Evolutionary conservation across 192 early-diverging fungal genomes (phyloP), one percentile per base, ranked within the genome.

Genomic region (Chytriomyces sp.): DNA sequence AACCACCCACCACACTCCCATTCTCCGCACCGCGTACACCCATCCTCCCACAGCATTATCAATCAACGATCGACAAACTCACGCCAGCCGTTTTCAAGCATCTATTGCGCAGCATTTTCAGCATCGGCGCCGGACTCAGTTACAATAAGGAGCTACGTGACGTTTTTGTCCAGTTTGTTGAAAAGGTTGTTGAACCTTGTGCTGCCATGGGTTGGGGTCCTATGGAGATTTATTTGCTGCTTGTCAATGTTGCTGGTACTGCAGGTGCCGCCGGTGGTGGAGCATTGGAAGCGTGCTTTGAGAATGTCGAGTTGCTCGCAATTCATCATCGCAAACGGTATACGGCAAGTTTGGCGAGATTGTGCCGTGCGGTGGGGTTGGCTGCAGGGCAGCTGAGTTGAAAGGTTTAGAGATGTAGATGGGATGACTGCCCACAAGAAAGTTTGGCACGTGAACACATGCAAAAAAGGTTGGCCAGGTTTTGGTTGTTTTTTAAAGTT

Each of bases 141-240:
- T 77, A 84, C 46, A 50, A 65, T 46, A 83, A 82, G 45, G 86
- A 88, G 28, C 50, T 85, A 18, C 60, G 85, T 8, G 87, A 88
- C 63, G 50, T 88, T 3, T 88, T 85, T 67, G 47, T 67, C 8
- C 79, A 63, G 4, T 43, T 88, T 7, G 59, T 84, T 47, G 85
- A 87, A 50, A 81, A 79, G 45, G 72, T 88, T n/a, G 74, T 83
- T 6, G 87, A 88, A 13, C 83, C 83, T 6, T 78, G 67, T 60
- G 20, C 13, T 16, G 16, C 50, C 10, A 10, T 23, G n/a, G 60
- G 70, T 3, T 69, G 67, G 67, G 20, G 43, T 11, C 45, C 35
- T 35, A 35, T 35, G 35, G 35, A 35, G 35, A 35, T 35, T 35
- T 35, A 35, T 35, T 35, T 35, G 35, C 35, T 35, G 35, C 35